Percentiles rank a stretch among this genome's conserved stretches.
These are phyloP conservation scores for Botryosphaeria dothidea DNA, from an alignment of 2,329 filamentous ascomycete species.

Conservation along the genomic window DNA sequence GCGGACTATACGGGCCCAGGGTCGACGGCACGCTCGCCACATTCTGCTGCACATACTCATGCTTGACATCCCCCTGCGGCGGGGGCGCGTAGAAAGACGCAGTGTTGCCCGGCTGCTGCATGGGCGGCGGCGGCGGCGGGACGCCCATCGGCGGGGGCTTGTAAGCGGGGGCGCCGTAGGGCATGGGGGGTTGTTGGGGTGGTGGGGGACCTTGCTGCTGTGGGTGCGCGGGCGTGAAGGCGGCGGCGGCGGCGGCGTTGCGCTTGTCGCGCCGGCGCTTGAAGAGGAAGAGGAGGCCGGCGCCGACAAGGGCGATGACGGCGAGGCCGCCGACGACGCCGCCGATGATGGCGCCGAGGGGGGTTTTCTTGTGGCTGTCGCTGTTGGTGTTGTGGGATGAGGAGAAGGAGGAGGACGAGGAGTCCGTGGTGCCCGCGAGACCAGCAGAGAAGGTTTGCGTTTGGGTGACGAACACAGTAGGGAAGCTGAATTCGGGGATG, in stretches of 20 bases:
- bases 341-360: slow-evolving; percentile 34
- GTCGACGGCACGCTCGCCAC: background rate
- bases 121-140: background rate
- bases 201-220: background rate
- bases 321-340: slow-evolving; percentile 34
- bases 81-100: background rate
- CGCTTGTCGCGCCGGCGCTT: slow-evolving; percentile 26
- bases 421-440: background rate
- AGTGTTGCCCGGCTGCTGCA: slow-evolving; percentile 7
- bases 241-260: slow-evolving; percentile 4
- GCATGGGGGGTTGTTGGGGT: slow-evolving; percentile 6
- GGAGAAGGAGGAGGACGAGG: background rate
- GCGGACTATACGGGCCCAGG: background rate
- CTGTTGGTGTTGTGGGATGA: background rate
- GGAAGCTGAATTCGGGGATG: slow-evolving; percentile 4
- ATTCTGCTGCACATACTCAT: slow-evolving; percentile 1
- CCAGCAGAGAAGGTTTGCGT: slow-evolving; percentile 1
- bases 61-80: background rate
- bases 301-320: slow-evolving; percentile 23
- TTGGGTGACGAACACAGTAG: slow-evolving; percentile 11
- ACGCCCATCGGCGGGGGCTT: slow-evolving; percentile 19
- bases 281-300: slow-evolving; percentile 28
- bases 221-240: background rate
- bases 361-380: slow-evolving; percentile 15
- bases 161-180: slow-evolving; percentile 22